Evolutionary conservation across 2,329 filamentous ascomycete genomes (phyloP).

Genomic region (Septoria petroselini): DNA sequence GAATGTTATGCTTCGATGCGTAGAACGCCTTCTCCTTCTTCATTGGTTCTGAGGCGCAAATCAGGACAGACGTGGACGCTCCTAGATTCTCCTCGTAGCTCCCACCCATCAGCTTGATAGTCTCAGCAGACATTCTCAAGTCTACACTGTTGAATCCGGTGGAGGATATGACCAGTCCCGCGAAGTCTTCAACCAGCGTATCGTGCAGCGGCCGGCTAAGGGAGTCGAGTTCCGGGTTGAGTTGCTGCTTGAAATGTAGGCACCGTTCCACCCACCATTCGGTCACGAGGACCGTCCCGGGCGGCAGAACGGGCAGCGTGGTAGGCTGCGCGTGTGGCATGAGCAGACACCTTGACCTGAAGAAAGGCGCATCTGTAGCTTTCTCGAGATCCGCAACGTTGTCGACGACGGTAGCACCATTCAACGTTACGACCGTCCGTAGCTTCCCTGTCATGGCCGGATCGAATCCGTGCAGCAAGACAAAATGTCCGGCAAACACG

Average conservation of each 20-base stretch:
- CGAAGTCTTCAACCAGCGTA: slow-evolving; percentile 54
- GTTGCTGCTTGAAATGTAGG: slow-evolving; percentile 69
- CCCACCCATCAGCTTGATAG: slow-evolving; percentile 68
- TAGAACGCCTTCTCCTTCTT: slow-evolving; percentile 75
- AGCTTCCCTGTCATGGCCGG: slow-evolving; percentile 24
- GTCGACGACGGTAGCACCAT: slow-evolving; percentile 34
- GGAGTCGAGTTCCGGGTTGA: slow-evolving; percentile 66
- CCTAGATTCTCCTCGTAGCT: slow-evolving; percentile 76
- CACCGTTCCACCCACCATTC: slow-evolving; percentile 94
- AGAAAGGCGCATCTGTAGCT: slow-evolving; percentile 21
- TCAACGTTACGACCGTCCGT: slow-evolving; percentile 28
- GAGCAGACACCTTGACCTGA: slow-evolving; percentile 28
- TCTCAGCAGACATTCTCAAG: slow-evolving; percentile 76
- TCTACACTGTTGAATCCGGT: slow-evolving; percentile 58
- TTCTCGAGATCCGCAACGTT: slow-evolving; percentile 25
- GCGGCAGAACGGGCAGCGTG: slow-evolving; percentile 28
- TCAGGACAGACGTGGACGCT: slow-evolving; percentile 66
- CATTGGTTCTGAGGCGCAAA: slow-evolving; percentile 54
- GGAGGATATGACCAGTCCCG: slow-evolving; percentile 58
- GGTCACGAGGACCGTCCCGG: slow-evolving; percentile 58
- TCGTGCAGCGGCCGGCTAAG: slow-evolving; percentile 72
- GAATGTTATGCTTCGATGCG: slow-evolving; percentile 70
- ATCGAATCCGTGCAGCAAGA: slow-evolving; percentile 34
- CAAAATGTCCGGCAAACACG: slow-evolving; percentile 34
- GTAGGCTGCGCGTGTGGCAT: slow-evolving; percentile 36